phyloP scores from a whole-genome alignment of 257 asterid species.

The Plantago ovata region DNA sequence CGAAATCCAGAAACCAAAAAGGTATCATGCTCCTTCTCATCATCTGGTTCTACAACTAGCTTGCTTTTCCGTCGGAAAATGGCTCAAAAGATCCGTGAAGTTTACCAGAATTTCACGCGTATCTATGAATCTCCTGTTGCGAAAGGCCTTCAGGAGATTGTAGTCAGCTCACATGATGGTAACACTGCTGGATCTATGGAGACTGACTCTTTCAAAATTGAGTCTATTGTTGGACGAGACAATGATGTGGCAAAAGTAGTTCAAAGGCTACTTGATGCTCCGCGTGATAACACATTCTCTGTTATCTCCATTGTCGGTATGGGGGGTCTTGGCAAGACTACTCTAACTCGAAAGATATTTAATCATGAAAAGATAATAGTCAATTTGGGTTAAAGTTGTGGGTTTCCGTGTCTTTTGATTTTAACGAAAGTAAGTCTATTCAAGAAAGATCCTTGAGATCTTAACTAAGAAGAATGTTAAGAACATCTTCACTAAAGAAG shows the following conservation, averaged over 20 bases:
- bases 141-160: not conserved
- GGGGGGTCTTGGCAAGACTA: slow-evolving; percentile 1
- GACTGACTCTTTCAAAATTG: not conserved
- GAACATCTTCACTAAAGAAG: not conserved
- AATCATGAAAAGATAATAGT: not conserved
- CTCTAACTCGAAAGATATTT: not conserved
- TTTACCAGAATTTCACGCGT: not conserved
- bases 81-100: not conserved
- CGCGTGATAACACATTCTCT: not conserved
- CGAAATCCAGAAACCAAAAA: not conserved
- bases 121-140: not conserved
- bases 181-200: not conserved
- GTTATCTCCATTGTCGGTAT: not conserved
- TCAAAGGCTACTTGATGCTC: not conserved
- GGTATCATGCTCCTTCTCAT: slow-evolving; percentile 8
- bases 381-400: not conserved
- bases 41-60: not conserved
- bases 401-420: not conserved
- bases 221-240: not conserved
- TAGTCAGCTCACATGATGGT: not conserved
- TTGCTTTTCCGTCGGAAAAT: not conserved
- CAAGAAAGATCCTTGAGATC: not conserved
- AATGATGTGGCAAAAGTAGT: not conserved
- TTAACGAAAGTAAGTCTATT: not conserved
- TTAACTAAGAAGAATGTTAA: not conserved